Conservation (phyloP, 129 eudicot genomes). For the Kitagawia praeruptora region DNA sequence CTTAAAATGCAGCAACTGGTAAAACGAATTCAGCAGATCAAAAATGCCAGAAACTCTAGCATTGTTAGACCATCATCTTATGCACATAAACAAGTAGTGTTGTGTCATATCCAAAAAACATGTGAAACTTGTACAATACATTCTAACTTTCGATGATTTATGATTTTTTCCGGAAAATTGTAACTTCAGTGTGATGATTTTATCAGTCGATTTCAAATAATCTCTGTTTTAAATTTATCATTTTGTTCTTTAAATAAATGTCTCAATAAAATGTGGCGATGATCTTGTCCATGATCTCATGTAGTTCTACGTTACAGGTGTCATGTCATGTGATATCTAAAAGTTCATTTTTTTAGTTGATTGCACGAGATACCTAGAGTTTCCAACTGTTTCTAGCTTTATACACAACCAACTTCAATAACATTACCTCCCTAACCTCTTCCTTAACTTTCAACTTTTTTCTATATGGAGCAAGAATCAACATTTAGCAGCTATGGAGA, state of each 20-base stretch:
- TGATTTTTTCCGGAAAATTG: no score
- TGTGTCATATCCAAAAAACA: no score
- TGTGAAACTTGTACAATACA: no score
- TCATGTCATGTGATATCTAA: constrained; percentile 1
- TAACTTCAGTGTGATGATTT: no score
- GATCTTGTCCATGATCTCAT: background rate
- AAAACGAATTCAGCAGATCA: background rate
- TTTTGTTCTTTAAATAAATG: no score
- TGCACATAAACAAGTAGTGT: no score
- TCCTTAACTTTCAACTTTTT: background rate
- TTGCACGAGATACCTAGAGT: constrained; percentile 16
- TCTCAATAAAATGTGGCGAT: background rate
- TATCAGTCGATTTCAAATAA: no score
- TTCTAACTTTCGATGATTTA: no score
- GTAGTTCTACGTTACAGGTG: background rate
- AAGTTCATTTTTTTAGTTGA: background rate
- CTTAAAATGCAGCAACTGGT: background rate
- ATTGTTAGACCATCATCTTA: background rate
- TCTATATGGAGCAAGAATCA: constrained; percentile 21
- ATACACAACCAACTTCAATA: background rate
- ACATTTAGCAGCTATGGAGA: constrained; percentile 23
- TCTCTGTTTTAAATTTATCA: no score
- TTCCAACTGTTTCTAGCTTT: constrained; percentile 10
- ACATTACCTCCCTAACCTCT: background rate
- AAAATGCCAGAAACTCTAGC: background rate